phyloP scores from a whole-genome alignment of 768 basidiomycete species.

The Naganishia kalamii region DNA sequence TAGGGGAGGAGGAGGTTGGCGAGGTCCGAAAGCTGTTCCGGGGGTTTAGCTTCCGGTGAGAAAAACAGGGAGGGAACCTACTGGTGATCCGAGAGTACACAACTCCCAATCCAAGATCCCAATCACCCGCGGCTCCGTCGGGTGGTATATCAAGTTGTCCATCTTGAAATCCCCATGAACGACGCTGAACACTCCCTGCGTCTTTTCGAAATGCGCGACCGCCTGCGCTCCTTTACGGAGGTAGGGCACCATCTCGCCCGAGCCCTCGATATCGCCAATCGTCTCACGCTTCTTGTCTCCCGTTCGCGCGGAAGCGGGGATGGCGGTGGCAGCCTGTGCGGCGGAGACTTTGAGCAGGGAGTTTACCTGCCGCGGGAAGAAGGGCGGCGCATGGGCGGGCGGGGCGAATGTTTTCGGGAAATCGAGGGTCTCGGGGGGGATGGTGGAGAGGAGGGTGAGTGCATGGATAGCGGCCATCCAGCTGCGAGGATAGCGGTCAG shows the following conservation, averaged over 20 bases:
- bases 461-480: constrained; percentile 41
- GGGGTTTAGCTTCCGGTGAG: neutral
- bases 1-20: constrained; percentile 68
- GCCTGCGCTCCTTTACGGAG: constrained; percentile 47
- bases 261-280: constrained; percentile 68
- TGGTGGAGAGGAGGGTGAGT: constrained; percentile 42
- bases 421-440: constrained; percentile 60
- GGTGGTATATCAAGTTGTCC: constrained; percentile 90
- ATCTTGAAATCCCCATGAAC: constrained; percentile 97
- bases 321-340: constrained; percentile 59
- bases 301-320: constrained; percentile 55
- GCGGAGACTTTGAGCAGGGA: constrained; percentile 73
- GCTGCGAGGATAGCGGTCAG: constrained; percentile 21
- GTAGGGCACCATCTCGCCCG: constrained; percentile 46
- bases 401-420: constrained; percentile 51
- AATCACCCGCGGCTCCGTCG: constrained; percentile 81
- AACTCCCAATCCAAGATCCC: constrained; percentile 97
- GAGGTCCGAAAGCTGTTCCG: constrained; percentile 68
- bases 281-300: constrained; percentile 43
- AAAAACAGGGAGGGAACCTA: constrained; percentile 46
- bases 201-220: constrained; percentile 64
- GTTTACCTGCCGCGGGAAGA: constrained; percentile 90
- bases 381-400: constrained; percentile 49
- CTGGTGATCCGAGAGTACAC: constrained; percentile 86
- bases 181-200: constrained; percentile 61